Base-by-base conservation (phyloP, 2,329 filamentous ascomycete species). In the Monilinia laxa region DNA sequence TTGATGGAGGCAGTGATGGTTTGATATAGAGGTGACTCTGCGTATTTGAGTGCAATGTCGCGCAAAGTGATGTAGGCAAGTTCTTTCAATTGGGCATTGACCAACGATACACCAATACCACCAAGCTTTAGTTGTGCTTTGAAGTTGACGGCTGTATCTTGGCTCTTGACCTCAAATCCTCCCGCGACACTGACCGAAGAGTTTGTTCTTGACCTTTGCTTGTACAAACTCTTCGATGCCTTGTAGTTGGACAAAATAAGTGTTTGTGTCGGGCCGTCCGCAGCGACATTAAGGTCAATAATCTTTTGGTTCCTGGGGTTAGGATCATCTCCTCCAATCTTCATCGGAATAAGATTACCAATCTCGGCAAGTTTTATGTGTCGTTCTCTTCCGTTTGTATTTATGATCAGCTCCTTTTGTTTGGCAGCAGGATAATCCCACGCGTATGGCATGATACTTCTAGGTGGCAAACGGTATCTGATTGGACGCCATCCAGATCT, bases 341-440 rank as follows among this genome's bases (percentile, higher is more conserved):
- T 96, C 90, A 98, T 93, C 0, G 96, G 94, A 70, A 98, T 90
- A 72, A 97, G 83, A 72, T 97, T 97, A 31, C 95, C 95, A 74
- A 99, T 99, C 77, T 99, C 95, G 2, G 94, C 92, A 71, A 99
- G 84, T 77, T 96, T 97, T 76, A 99, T 90, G 75, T 97, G 92
- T 40, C 95, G 85, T 76, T 97, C 93, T 75, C 90, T 92, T 69
- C 88, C 88, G 74, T 89, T 87, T 10, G 89, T 90, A 64, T 83
- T 88, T 75, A 99, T 87, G 60, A 98, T 87, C 51, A 99, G 86
- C 76, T 97, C 95, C 74, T 95, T 96, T 79, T 92, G 90, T 80
- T 96, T 97, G n/a, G 93, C 93, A 1, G 95, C 94, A 1, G 95
- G 96, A 79, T 97, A 99, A 76, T 99, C 96, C 95, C 95, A 99